Evolutionary conservation across 306 rosid species (phyloP), one percentile per base, ranked within the genome.

Genomic region (Lablab purpureus): DNA sequence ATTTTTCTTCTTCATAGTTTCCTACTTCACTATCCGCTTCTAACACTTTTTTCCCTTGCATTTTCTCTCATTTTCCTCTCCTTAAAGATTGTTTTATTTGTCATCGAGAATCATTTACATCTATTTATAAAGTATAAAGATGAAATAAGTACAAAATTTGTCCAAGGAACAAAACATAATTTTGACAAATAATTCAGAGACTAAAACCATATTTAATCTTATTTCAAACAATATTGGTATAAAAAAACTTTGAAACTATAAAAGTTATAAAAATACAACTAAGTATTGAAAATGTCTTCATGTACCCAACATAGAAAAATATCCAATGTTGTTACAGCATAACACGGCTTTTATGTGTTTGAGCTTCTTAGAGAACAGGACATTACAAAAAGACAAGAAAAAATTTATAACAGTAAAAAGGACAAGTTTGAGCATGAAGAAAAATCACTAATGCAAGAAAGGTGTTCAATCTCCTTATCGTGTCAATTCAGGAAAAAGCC

Each of bases 301-400:
- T 11, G 27, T 54, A 54, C 11, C 62, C 30, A 11, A 52, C 30
- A 21, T 54, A 27, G 30, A 40, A 40, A 40, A 40, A 40, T 40
- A 40, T 40, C 11, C 36, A 32, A 32, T 32, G 36, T 32, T 6
- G 36, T 32, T 32, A 32, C 36, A 32, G 10, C 45, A 40, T 40
- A 3, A 54, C 62, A 54, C 11, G 2, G 36, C 17, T 58, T 28
- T 6, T 21, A 60, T 28, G 12, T 59, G 41, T 14, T 8, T 60
- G 67, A 2, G 10, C 67, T 14, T 59, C 66, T 59, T 28, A 59
- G 55, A 74, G 49, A 25, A 37, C 58, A 37, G 34, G 51, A 37
- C 17, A 49, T 19, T 25, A 50, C 18, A 66, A 25, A 74, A 75
- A 15, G 27, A 60, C 37, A 50, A 62, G 36, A 60, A 76, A 11